Conservation (phyloP, 2,329 filamentous ascomycete genomes). For the Microsporum canis region DNA sequence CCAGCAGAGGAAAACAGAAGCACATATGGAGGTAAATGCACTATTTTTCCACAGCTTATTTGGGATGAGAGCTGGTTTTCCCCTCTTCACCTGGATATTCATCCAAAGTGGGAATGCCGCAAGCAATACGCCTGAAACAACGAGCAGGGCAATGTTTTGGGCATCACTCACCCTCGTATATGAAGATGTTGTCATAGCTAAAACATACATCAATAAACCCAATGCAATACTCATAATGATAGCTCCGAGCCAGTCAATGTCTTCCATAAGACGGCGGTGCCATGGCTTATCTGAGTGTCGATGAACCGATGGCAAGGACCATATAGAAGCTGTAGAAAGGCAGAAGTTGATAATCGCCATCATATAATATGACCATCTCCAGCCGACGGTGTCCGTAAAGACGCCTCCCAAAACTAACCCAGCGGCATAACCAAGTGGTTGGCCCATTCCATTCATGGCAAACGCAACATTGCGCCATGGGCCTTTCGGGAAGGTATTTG, state of each 20-base stretch:
- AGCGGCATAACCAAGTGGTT: conserved; percentile 40
- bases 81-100: conserved; percentile 35
- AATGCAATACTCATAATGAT: conserved; percentile 33
- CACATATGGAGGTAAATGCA: conserved; percentile 46
- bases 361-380: conserved; percentile 40
- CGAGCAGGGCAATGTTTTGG: conserved; percentile 21
- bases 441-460: conserved; percentile 37
- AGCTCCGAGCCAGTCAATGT: conserved; percentile 43
- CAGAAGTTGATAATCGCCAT: conserved; percentile 32
- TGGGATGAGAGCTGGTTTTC: conserved; percentile 47
- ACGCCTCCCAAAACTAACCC: conserved; percentile 42
- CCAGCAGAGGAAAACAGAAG: conserved; percentile 38
- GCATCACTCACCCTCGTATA: conserved; percentile 12
- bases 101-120: conserved; percentile 45
- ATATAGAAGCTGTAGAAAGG: conserved; percentile 28
- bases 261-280: conserved; percentile 22
- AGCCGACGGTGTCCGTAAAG: conserved; percentile 41
- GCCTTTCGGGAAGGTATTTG: conserved; percentile 34
- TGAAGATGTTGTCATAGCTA: conserved; percentile 16
- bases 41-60: conserved; percentile 50
- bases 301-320: conserved; percentile 26
- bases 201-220: conserved; percentile 40
- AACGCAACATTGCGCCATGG: conserved; percentile 41
- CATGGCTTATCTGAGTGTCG: conserved; percentile 17
- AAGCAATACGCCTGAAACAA: conserved; percentile 20